Base-by-base conservation (phyloP, 2,329 filamentous ascomycete genomes). In the Cordyceps militaris region DNA sequence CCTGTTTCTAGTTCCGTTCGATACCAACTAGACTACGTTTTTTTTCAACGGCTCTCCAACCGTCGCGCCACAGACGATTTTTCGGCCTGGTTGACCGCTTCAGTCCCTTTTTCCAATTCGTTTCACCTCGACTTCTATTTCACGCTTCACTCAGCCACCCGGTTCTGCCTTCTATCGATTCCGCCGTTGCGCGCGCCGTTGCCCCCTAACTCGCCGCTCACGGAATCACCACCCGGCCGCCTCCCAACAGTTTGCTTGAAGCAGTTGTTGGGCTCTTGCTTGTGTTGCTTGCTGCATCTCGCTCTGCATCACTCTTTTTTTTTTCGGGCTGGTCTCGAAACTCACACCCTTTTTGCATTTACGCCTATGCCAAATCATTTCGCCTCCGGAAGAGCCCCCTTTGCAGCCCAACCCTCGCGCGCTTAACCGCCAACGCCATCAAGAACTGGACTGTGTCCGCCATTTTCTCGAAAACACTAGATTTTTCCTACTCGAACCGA, bases 261-360 rank as follows among this genome's bases (percentile, higher is more conserved):
- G 76, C 74, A 74, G 66, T 73, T 70, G 69, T 68, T 72, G 71
- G 68, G 66, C 66, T 62, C 63, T 61, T 61, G 62, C 61, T 66
- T 65, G 65, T 61, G 62, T 63, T 61, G 62, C 65, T 60, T 55
- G 32, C 53, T 63, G 68, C 62, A 65, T 64, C 59, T 66, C 65
- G 23, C 38, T 51, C 11, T 21, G 47, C 26, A 32, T 51, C 30
- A 26, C 32, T 65, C 10, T 61, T 61, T 67, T 61, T 65, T 61
- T 65, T 71, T 70, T 65, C 67, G 71, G 76, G 76, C 76, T 79
- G 77, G 76, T 74, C 77, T 79, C 76, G 75, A 73, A 67, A 23
- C 42, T 43, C 28, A 9, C 11, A 24, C 24, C 28, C 11, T 46
- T 52, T 50, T 66, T 64, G 30, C 65, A 68, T 62, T 64, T 62